Base-by-base conservation (phyloP, 331 rosid species). In the Dryas integrifolia region DNA sequence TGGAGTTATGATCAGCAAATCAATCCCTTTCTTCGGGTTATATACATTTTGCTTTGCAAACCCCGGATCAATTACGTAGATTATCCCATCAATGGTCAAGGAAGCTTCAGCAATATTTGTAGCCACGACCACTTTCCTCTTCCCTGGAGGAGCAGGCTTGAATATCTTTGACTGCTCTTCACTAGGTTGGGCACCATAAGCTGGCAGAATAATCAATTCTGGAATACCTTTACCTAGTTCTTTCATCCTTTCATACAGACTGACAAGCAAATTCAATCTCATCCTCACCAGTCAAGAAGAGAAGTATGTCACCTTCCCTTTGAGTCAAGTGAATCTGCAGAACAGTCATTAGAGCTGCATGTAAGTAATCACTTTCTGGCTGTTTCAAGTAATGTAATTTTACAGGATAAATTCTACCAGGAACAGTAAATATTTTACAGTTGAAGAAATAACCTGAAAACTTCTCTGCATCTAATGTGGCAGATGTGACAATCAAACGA, bases 101-200 rank as follows among this genome's bases (percentile, higher is more conserved):
- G 96, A 87, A 64, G 97, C 95, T 83, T 94, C 96, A 4, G 98
- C 96, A 78, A 94, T 89, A 72, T 94, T 94, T 38, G 98, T 94
- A 46, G 98, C 97, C 80, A 94, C 97, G 26, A 94, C 95, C 80
- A 94, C 96, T 79, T 91, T 89, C 72, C 98, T 88, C 84, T 94
- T 94, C 71, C 97, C 97, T 0, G 95, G 91, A 57, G 98, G 97
- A 41, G 97, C 86, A 48, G 96, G 95, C 0, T 91, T 96, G 70
- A 94, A 94, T 78, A 91, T 94, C 85, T 92, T 86, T 3, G 97
- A 88, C 57, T 93, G 97, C 97, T 89, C 90, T 81, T 89, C 96
- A 85, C 94, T 87, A 24, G 90, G 98, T 65, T 87, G 92, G 40
- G 96, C 98, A 78, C 98, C 88, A 77, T 89, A 93, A 38, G 90